Evolutionary conservation across 2,329 filamentous ascomycete species (phyloP).

Genomic region (Hypoxylon rubiginosum): DNA sequence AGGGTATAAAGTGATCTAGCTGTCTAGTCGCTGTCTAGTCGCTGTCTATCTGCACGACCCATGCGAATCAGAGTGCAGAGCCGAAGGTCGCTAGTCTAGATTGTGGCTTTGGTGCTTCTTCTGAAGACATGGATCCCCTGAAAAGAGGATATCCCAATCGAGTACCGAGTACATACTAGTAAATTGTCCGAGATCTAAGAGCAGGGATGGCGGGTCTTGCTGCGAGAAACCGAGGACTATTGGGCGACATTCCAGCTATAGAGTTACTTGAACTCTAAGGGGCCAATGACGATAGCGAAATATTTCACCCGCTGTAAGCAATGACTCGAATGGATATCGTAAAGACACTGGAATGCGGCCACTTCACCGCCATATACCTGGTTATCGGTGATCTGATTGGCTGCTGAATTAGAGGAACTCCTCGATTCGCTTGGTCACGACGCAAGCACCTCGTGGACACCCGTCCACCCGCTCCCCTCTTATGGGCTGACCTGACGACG

Average conservation of each 20-base stretch:
- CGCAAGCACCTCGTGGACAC: conserved; percentile 14
- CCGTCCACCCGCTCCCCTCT: background rate
- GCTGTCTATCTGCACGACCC: background rate
- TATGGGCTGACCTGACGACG: conserved; percentile 10
- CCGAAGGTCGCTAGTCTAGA: background rate
- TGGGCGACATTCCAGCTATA: conserved; percentile 11
- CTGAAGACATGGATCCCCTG: conserved; percentile 10
- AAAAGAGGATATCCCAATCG: conserved; percentile 6
- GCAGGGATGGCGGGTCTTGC: conserved; percentile 18
- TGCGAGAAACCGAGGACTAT: conserved; percentile 11
- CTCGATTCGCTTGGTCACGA: conserved; percentile 9
- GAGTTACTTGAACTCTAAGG: background rate
- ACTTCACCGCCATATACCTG: conserved; percentile 36
- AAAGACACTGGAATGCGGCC: conserved; percentile 3
- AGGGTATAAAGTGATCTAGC: conserved; percentile 3
- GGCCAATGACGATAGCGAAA: conserved; percentile 13
- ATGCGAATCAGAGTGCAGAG: conserved; percentile 20
- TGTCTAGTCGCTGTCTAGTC: too few species aligned
- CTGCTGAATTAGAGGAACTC: conserved; percentile 3
- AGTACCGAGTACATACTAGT: conserved; percentile 7
- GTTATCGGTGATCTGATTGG: conserved; percentile 29
- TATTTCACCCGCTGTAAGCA: conserved; percentile 14
- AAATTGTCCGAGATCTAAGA: conserved; percentile 20
- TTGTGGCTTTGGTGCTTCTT: conserved; percentile 8
- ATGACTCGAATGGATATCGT: conserved; percentile 4